phyloP scores from a whole-genome alignment of 2,329 filamentous ascomycete species.

The Fusarium xyrophilum region DNA sequence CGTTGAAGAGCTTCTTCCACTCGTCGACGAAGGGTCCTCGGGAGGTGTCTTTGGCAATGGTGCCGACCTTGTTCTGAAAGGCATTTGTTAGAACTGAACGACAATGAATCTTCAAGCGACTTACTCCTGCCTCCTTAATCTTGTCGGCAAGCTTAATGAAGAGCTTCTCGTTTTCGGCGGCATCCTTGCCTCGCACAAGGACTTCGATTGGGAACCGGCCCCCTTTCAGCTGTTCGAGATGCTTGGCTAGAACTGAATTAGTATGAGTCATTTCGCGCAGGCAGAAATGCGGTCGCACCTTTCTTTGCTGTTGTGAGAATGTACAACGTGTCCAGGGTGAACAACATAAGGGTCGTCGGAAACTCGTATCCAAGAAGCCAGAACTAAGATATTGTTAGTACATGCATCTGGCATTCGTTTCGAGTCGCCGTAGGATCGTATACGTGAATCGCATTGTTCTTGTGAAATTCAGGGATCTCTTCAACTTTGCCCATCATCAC shows the following conservation, averaged over 20 bases:
- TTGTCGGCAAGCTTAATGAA: conserved; percentile 83
- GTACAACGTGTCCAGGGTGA: conserved; percentile 87
- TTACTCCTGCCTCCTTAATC: conserved; percentile 86
- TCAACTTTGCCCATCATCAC: conserved; percentile 95
- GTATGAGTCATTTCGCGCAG: conserved; percentile 27
- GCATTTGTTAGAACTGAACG: conserved; percentile 18
- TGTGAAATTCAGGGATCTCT: conserved; percentile 85
- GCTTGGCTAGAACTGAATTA: conserved; percentile 71
- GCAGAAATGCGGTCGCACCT: conserved; percentile 60
- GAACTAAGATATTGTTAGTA: conserved; percentile 66
- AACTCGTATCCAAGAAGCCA: conserved; percentile 99
- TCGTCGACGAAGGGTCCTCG: conserved; percentile 92
- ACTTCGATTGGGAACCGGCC: conserved; percentile 94
- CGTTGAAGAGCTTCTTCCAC: conserved; percentile 85
- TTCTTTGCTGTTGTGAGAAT: conserved; percentile 97
- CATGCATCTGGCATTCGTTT: background rate
- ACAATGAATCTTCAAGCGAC: conserved; percentile 45
- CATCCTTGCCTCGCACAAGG: conserved; percentile 88
- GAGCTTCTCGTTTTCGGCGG: conserved; percentile 88
- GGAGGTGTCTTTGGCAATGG: conserved; percentile 83
- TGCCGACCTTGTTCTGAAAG: conserved; percentile 82
- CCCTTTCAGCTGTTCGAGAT: conserved; percentile 88
- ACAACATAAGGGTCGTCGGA: conserved; percentile 90
- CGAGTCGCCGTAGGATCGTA: conserved; percentile 43
- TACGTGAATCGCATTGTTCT: conserved; percentile 97